Base-by-base conservation (phyloP, 2,329 filamentous ascomycete genomes). In the Microsporum ferrugineum region DNA sequence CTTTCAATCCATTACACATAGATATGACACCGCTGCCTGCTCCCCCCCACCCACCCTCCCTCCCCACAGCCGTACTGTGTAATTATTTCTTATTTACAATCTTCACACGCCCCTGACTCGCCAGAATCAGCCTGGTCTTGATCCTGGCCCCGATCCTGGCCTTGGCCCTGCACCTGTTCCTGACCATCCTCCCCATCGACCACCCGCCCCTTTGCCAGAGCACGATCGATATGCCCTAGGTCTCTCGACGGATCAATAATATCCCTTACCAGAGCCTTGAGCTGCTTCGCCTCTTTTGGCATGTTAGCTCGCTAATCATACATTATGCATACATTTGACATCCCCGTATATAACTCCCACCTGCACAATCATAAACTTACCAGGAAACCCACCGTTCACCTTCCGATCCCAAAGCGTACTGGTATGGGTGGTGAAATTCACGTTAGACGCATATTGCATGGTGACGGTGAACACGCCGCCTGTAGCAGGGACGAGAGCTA, bases 341-440 rank as follows among this genome's bases (percentile, higher is more conserved):
- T 23, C 17, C 17, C 17, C 17, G 17, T 23, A 23, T 23, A 23
- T 23, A 23, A 23, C 17, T 23, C 17, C 17, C 17, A 23, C 17
- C 17, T 23, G 17, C 17, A 23, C 17, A 23, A 23, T 23, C 17
- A 23, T 39, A 51, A 5, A 65, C 69, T 55, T 77, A 82, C 83
- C 82, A 63, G 92, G 94, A 74, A 99, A 99, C 0, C 94, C 91
- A 34, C 89, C 89, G 70, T 96, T 87, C 2, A 75, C 71, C 72
- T 91, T 95, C 64, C 94, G 83, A 78, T 97, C 90, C 94, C 94
- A 99, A 36, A 97, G 78, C 2, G 87, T 70, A 34, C 80, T 82
- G 61, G 82, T 77, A 64, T 77, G 68, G 1, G 75, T 71, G 12
- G 71, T 65, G 4, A 66, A 63, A 10, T 69, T 34, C 14, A 65